Evolutionary conservation across 225 moss, liverwort and hornwort genomes (phyloP).

Genomic region (Marchantia polymorpha): DNA sequence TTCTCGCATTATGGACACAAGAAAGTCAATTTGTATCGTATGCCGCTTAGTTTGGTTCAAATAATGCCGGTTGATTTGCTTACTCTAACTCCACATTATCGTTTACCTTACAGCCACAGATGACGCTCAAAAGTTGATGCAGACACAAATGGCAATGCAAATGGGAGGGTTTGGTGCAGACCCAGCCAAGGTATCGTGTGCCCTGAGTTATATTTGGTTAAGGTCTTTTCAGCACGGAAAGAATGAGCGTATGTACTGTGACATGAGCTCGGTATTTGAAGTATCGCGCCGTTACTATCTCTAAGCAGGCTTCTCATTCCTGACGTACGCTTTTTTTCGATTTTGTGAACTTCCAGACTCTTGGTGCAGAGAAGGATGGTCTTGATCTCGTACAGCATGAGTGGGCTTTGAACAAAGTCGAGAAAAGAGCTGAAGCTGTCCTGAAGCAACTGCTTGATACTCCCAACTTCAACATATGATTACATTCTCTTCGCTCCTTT

Average conservation of each 20-base stretch:
- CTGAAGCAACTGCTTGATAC: slow-evolving; percentile 64
- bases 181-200: slow-evolving; percentile 60
- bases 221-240: background rate
- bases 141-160: slow-evolving; percentile 98
- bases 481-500: background rate
- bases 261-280: too few relatives aligned
- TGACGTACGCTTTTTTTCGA: background rate
- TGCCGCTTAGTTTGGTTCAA: background rate
- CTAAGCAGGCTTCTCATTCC: background rate
- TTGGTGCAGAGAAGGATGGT: slow-evolving; percentile 88
- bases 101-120: slow-evolving; percentile 51
- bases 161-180: slow-evolving; percentile 94
- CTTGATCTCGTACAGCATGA: slow-evolving; percentile 90
- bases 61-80: background rate
- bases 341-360: slow-evolving; percentile 39
- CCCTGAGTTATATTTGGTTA: background rate
- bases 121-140: slow-evolving; percentile 88
- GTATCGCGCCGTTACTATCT: background rate
- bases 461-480: slow-evolving; percentile 30
- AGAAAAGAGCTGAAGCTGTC: slow-evolving; percentile 81
- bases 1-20: background rate
- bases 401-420: slow-evolving; percentile 73
- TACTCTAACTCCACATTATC: too few relatives aligned
- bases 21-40: background rate
- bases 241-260: too few relatives aligned